Evolutionary conservation across 2,329 filamentous ascomycete species (phyloP), one percentile per base, ranked within the genome.

Genomic region (Venturia oleaginea): DNA sequence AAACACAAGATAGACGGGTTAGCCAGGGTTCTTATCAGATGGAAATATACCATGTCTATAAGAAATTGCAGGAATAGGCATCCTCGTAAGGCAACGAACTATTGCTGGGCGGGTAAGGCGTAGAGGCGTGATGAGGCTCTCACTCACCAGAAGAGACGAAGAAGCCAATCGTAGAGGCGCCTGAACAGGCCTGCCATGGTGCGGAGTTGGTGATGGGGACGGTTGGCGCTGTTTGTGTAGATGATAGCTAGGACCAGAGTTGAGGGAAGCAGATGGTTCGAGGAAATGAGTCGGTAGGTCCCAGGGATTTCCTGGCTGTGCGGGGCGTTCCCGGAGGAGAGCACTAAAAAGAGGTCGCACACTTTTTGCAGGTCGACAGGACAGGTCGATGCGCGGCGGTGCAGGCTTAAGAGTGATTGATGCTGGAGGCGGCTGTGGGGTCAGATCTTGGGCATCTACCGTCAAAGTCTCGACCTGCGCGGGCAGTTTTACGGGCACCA

Each of bases 141-240:
- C 71, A 80, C 84, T 76, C 81, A 97, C 93, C 94, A 99, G 80
- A 99, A 97, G 73, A 94, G 90, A 82, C 93, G 88, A 80, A 99
- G 81, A 76, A 97, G 83, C 93, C 93, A 97, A 85, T 97, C 94
- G 83, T 97, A 97, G 77, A 99, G 88, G 79, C 87, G 89, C 75
- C 89, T 90, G 78, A 99, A 96, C 76, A 99, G 81, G 71, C 91
- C 90, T 72, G 91, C 90, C 92, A 97, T 97, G 78, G 69, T 46
- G 46, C 34, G 17, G 59, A 32, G 59, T 22, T 27, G 59, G n/a
- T 40, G 59, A 43, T 40, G 59, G 34, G 32, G 37, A 37, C 17
- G 13, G 22, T 38, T 38, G 62, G 62, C 62, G 62, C 62, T 54
- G 46, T 30, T 55, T 27, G 34, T 11, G 40, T 34, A 34, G 43